Percentiles rank a stretch among this genome's conserved stretches.
Evolutionary conservation across 495 filamentous ascomycete genomes (phyloP).

Genomic region (Penicillium argentinense): DNA sequence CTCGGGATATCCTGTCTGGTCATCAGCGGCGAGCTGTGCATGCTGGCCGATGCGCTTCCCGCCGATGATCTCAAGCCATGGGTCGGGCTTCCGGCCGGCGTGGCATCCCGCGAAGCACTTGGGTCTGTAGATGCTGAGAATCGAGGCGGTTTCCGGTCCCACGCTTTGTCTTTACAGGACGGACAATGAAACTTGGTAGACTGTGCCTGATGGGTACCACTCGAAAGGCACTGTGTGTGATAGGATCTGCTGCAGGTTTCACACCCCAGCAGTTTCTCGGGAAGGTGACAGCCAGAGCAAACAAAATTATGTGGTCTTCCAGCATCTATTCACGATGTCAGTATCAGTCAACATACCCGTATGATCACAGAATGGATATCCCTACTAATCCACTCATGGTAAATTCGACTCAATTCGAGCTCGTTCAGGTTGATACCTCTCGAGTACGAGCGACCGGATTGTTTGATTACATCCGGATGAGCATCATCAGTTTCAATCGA

Average conservation of each 20-base stretch:
- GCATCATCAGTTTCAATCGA: conserved; percentile 17
- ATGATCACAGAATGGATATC: not conserved
- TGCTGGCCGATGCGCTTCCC: not conserved
- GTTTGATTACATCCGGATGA: not conserved
- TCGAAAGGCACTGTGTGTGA: conserved; percentile 28
- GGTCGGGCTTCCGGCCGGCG: conserved; percentile 5
- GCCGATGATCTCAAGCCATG: conserved; percentile 3
- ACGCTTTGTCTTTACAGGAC: conserved; percentile 23
- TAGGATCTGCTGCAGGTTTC: conserved; percentile 38
- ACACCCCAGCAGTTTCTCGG: conserved; percentile 29
- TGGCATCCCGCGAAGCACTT: conserved; percentile 12
- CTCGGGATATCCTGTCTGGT: not conserved
- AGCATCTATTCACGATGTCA: conserved; percentile 13
- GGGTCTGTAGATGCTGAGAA: conserved; percentile 8
- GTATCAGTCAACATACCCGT: not conserved
- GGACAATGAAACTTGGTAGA: conserved; percentile 23
- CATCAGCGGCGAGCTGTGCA: not conserved
- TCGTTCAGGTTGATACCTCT: conserved; percentile 10
- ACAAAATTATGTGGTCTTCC: conserved; percentile 35
- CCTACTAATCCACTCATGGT: conserved; percentile 33
- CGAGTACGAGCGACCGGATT: not conserved
- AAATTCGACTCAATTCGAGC: conserved; percentile 23
- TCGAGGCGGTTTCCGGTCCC: conserved; percentile 25
- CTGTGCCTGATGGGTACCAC: not conserved
- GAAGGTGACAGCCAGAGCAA: conserved; percentile 30